A percentile compares a stretch with the other conserved stretches of the same genome.
These are phyloP conservation scores for Urochloa ruziziensis DNA, from an alignment of 176 grass and related monocot genomes.

Conservation along the genomic window DNA sequence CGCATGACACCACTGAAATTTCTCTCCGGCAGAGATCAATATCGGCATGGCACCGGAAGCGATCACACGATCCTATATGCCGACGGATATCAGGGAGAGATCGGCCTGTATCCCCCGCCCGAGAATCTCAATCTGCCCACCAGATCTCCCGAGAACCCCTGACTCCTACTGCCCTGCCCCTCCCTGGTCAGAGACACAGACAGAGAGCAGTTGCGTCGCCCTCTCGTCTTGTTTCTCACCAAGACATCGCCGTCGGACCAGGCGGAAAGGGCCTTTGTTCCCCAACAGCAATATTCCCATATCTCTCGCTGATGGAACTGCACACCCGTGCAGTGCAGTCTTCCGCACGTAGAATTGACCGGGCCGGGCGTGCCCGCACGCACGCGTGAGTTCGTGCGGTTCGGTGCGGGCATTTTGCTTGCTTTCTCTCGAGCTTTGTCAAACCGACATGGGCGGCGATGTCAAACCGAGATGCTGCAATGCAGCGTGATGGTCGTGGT, in stretches of 20 bases:
- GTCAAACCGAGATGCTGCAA: constrained; percentile 33
- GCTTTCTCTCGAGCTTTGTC: constrained; percentile 7
- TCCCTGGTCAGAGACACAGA: background rate
- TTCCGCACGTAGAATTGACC: background rate
- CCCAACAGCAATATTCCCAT: constrained; percentile 21
- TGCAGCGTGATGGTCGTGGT: constrained; percentile 4
- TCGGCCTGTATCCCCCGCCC: constrained; percentile 18
- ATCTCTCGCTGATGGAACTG: constrained; percentile 38
- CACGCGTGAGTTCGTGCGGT: background rate
- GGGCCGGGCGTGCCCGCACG: too few relatives aligned
- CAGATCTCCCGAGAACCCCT: constrained; percentile 39
- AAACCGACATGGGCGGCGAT: constrained; percentile 34
- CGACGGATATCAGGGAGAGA: constrained; percentile 17
- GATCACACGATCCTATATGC: constrained; percentile 29
- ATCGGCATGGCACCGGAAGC: constrained; percentile 14
- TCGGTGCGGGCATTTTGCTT: background rate
- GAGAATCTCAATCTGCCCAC: constrained; percentile 48
- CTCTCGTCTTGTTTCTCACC: constrained; percentile 10
- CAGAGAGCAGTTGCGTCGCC: constrained; percentile 9
- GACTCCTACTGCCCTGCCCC: background rate
- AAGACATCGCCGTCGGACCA: background rate
- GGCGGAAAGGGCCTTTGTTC: constrained; percentile 2
- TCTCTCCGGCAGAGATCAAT: background rate
- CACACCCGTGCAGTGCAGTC: background rate
- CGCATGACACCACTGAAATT: background rate